Percentiles rank a stretch among this genome's conserved stretches.
Evolutionary conservation across 2,329 filamentous ascomycete species (phyloP).

Genomic region (Paraphoma sp.): DNA sequence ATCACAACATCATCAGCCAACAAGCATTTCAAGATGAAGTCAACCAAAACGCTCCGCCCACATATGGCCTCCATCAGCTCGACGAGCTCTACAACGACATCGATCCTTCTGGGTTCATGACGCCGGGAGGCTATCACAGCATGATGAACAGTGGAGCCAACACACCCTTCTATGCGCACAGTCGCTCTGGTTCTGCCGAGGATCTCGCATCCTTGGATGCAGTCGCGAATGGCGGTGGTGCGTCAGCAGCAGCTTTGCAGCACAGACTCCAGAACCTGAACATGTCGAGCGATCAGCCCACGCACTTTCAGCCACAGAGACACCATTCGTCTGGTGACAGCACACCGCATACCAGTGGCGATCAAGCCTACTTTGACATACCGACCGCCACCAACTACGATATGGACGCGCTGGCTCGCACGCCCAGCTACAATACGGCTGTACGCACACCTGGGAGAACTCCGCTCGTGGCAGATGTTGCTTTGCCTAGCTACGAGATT

Average conservation of each 20-base stretch:
- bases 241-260: conserved; percentile 70
- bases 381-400: conserved; percentile 40
- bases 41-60: conserved; percentile 78
- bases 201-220: conserved; percentile 71
- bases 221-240: conserved; percentile 47
- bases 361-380: conserved; percentile 31
- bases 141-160: conserved; percentile 64
- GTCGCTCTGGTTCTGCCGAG: conserved; percentile 78
- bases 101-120: conserved; percentile 81
- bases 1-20: conserved; percentile 46
- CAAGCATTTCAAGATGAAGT: conserved; percentile 61
- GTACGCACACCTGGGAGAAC: conserved; percentile 52
- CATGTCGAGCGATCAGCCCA: conserved; percentile 42
- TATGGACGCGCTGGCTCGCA: conserved; percentile 55
- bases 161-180: conserved; percentile 77
- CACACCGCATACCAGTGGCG: conserved; percentile 37
- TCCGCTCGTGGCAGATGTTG: conserved; percentile 46
- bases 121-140: conserved; percentile 67
- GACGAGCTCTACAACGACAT: conserved; percentile 91
- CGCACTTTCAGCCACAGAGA: conserved; percentile 29
- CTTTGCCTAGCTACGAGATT: conserved; percentile 54
- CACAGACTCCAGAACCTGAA: conserved; percentile 66
- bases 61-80: conserved; percentile 88
- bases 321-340: conserved; percentile 46
- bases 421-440: conserved; percentile 60